phyloP scores from a whole-genome alignment of 2,329 filamentous ascomycete genomes.

The Metarhizium album region DNA sequence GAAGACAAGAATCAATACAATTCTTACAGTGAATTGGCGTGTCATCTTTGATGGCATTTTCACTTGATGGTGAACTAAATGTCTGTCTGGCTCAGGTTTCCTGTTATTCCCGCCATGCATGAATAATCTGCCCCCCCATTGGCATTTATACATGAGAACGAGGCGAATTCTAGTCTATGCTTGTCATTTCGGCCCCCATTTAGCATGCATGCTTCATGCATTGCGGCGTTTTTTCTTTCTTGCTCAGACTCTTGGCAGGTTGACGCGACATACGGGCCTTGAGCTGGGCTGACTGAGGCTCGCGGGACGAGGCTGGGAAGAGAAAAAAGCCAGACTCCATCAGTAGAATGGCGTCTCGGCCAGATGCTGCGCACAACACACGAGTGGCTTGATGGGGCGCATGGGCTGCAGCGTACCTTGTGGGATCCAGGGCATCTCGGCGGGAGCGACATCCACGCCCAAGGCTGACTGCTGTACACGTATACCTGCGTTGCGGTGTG shows the following conservation, averaged over 20 bases:
- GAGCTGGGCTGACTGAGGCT: not conserved
- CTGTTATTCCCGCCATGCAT: too few species aligned
- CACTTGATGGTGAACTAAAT: too few species aligned
- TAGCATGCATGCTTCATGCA: too few species aligned
- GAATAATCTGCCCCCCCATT: too few species aligned
- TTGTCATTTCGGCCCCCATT: too few species aligned
- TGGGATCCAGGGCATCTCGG: not conserved
- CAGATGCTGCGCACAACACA: conserved; percentile 15
- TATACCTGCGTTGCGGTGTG: not conserved
- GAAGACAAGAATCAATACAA: too few species aligned
- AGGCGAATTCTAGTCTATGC: too few species aligned
- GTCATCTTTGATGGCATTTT: too few species aligned
- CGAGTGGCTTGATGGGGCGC: not conserved
- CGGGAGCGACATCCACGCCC: not conserved
- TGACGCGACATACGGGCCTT: too few species aligned
- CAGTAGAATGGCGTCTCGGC: conserved; percentile 15
- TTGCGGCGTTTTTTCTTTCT: not conserved
- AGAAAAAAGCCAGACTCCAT: not conserved
- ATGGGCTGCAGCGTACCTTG: not conserved
- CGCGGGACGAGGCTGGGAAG: not conserved
- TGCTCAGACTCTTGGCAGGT: not conserved
- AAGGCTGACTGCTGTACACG: not conserved
- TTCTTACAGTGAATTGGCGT: too few species aligned
- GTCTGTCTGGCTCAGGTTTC: too few species aligned
- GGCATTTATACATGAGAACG: too few species aligned